Evolutionary conservation across 1,284 basidiomycete genomes (phyloP).

Genomic region (Puccinia polysora): DNA sequence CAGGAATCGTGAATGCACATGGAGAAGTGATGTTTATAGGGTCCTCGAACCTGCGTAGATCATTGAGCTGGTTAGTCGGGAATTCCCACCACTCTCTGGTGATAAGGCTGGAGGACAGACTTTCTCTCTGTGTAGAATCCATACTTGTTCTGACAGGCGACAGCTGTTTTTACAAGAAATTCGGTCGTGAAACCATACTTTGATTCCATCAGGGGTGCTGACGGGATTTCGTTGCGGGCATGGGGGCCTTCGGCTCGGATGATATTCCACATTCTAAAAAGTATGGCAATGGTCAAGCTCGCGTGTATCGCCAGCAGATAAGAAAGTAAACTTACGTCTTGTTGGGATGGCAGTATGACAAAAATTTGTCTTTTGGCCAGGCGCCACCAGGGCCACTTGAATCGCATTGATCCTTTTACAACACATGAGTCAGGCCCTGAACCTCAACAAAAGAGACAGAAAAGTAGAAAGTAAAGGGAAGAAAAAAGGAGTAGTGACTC

Average conservation of each 20-base stretch:
- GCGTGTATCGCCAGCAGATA: too few relatives aligned
- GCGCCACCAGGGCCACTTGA: conserved; percentile 9
- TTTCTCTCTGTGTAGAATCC: conserved; percentile 10
- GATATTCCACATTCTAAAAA: conserved; percentile 18
- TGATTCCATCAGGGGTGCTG: neutral
- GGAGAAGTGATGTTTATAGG: neutral
- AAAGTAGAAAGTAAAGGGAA: neutral
- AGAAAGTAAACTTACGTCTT: conserved; percentile 9
- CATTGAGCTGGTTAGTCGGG: neutral
- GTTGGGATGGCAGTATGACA: conserved; percentile 20
- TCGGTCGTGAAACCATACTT: conserved; percentile 22
- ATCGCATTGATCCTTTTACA: neutral
- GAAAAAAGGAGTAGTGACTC: neutral
- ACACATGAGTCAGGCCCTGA: too few relatives aligned
- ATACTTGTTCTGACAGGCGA: conserved; percentile 1
- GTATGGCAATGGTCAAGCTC: too few relatives aligned
- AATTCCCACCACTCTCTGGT: neutral
- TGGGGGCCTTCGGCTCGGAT: conserved; percentile 18
- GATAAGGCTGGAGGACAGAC: neutral
- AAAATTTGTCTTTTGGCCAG: conserved; percentile 25
- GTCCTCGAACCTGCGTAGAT: neutral
- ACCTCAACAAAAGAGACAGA: neutral
- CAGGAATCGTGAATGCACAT: neutral
- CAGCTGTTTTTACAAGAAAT: neutral
- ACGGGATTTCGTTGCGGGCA: conserved; percentile 2